Conservation (phyloP, 345 rosid genomes). For the Gossypium herbaceum region DNA sequence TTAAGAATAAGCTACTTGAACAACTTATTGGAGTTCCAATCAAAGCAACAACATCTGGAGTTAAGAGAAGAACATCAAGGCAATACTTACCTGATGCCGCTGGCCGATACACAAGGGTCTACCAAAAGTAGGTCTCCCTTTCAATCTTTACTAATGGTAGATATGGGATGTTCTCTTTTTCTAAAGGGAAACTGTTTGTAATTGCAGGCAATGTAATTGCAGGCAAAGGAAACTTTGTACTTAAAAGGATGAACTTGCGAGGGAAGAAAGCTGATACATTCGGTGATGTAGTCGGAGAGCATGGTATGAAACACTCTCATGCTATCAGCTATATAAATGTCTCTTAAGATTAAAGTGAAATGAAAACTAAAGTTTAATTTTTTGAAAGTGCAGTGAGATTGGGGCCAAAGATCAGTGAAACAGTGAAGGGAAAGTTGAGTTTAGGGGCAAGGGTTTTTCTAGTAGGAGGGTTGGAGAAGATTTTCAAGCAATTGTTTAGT, state of each 20-base stretch:
- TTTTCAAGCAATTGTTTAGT: conserved; percentile 39
- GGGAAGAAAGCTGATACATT: conserved; percentile 48
- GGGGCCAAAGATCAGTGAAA: conserved; percentile 46
- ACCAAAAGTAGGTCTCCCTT: not conserved
- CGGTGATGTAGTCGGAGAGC: conserved; percentile 52
- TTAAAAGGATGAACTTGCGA: conserved; percentile 39
- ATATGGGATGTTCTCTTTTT: not conserved
- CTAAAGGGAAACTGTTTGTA: conserved; percentile 2
- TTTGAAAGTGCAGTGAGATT: conserved; percentile 33
- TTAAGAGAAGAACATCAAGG: conserved; percentile 31
- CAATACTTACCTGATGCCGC: conserved; percentile 25
- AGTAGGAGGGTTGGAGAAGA: conserved; percentile 39
- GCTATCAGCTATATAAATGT: not conserved
- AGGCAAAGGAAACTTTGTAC: conserved; percentile 35
- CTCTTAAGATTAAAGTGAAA: not conserved
- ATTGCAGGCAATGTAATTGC: conserved; percentile 36
- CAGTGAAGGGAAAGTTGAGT: conserved; percentile 38
- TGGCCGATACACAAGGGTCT: conserved; percentile 21
- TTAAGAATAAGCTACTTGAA: conserved; percentile 27
- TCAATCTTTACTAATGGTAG: conserved; percentile 21
- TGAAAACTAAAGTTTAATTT: not conserved
- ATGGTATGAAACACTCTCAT: conserved; percentile 23
- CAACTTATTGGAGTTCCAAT: conserved; percentile 26
- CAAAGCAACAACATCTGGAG: conserved; percentile 19
- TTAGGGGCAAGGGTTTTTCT: conserved; percentile 40